Conservation (phyloP, 2,329 filamentous ascomycete species). For the Fusarium multiceps region DNA sequence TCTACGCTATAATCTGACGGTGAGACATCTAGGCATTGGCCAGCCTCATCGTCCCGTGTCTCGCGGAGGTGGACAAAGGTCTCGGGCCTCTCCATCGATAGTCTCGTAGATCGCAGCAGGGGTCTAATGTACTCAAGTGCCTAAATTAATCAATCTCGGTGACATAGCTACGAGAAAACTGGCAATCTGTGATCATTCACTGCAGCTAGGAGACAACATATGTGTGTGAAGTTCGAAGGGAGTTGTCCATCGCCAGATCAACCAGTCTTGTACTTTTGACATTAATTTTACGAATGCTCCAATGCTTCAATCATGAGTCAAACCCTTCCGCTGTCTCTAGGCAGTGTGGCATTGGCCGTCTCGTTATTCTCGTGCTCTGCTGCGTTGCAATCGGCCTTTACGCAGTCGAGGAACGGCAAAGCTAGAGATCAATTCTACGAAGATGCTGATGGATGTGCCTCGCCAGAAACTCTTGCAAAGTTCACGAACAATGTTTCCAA, state of each 20-base stretch:
- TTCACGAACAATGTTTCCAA: slow-evolving; percentile 72
- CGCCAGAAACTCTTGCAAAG: slow-evolving; percentile 66
- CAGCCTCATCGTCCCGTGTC: not conserved
- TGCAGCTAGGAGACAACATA: not conserved
- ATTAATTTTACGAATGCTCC: too few species aligned
- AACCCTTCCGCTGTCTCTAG: slow-evolving; percentile 30
- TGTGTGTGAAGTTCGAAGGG: not conserved
- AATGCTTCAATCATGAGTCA: slow-evolving; percentile 1
- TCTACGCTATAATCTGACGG: not conserved
- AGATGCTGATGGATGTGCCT: slow-evolving; percentile 76
- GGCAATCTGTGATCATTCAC: not conserved
- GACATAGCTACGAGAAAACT: not conserved
- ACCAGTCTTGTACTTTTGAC: not conserved
- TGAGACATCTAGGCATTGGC: not conserved
- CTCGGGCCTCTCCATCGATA: not conserved
- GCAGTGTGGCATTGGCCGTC: slow-evolving; percentile 48
- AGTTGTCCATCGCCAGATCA: not conserved
- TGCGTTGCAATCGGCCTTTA: slow-evolving; percentile 50
- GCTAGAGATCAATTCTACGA: slow-evolving; percentile 65
- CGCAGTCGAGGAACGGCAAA: slow-evolving; percentile 48
- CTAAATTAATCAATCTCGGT: not conserved
- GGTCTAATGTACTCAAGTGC: too few species aligned
- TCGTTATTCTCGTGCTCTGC: slow-evolving; percentile 40
- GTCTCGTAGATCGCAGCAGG: not conserved
- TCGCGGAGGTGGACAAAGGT: not conserved